Percentiles rank a stretch among this genome's conserved stretches.
These are phyloP conservation scores for Pyrus pyrifolia DNA, from an alignment of 306 rosid species.

Conservation along the genomic window DNA sequence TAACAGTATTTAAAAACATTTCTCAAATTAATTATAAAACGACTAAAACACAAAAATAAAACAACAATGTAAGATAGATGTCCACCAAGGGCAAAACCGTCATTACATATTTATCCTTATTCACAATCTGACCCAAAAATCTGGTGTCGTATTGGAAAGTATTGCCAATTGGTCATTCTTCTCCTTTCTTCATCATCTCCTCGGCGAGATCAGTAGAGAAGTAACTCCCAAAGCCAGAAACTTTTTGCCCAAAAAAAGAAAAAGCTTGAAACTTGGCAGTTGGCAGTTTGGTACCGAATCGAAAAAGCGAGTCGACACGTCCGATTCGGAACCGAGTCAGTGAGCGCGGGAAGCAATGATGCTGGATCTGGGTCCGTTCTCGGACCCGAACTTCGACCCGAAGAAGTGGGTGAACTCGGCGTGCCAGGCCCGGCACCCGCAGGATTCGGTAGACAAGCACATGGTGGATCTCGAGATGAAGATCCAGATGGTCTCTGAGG, in stretches of 20 bases:
- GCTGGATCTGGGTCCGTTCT: constrained; percentile 93
- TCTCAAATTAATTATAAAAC: rapidly evolving
- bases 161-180: background rate
- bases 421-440: constrained; percentile 77
- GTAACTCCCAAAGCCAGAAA: background rate
- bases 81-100: background rate
- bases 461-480: constrained; percentile 85
- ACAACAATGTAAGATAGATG: no score
- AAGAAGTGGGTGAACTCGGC: constrained; percentile 96
- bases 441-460: constrained; percentile 78
- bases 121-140: background rate
- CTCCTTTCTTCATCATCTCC: background rate
- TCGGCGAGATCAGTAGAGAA: background rate
- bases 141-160: background rate
- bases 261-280: background rate
- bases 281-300: background rate
- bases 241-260: no score
- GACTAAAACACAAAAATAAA: no score
- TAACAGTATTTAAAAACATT: no score
- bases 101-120: background rate
- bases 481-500: constrained; percentile 91
- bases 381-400: constrained; percentile 71
- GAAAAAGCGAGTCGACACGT: background rate
- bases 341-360: constrained; percentile 31
- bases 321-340: background rate